phyloP scores from a whole-genome alignment of 768 basidiomycete species.

The Hygrophorus russula region DNA sequence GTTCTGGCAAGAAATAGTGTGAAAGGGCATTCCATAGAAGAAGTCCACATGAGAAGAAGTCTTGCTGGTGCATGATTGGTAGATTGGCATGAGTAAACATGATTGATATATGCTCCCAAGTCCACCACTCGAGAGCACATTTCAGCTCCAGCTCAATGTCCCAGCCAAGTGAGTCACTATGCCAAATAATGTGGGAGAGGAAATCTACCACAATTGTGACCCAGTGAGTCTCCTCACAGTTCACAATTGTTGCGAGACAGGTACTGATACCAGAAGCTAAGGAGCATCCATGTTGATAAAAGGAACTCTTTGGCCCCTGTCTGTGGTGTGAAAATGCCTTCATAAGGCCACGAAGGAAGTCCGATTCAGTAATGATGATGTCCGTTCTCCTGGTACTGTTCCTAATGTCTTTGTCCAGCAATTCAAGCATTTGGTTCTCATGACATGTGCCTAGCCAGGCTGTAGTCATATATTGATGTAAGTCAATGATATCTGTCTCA shows the following conservation, averaged over 20 bases:
- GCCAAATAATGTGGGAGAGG: constrained; percentile 5
- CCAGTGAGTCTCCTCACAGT: constrained; percentile 10
- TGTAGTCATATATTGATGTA: background rate
- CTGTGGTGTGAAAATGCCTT: background rate
- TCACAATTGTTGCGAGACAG: constrained; percentile 8
- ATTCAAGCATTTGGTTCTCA: background rate
- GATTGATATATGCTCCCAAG: constrained; percentile 6
- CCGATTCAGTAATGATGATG: constrained; percentile 3
- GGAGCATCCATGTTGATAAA: background rate
- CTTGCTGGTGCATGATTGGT: constrained; percentile 10
- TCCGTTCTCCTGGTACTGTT: no score
- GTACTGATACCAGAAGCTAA: background rate
- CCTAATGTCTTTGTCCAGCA: background rate
- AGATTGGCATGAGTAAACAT: constrained; percentile 8
- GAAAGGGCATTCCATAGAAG: constrained; percentile 12
- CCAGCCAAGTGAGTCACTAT: constrained; percentile 10
- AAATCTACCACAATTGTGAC: constrained; percentile 11
- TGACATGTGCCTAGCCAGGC: background rate
- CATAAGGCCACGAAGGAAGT: background rate
- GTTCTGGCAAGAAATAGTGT: constrained; percentile 1
- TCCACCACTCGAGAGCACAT: constrained; percentile 12
- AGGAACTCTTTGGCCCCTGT: background rate
- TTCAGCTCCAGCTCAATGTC: constrained; percentile 5
- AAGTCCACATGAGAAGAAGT: constrained; percentile 12
- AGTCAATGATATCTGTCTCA: background rate